phyloP scores from a whole-genome alignment of 2,329 filamentous ascomycete genomes.

The Parascedosporium putredinis region DNA sequence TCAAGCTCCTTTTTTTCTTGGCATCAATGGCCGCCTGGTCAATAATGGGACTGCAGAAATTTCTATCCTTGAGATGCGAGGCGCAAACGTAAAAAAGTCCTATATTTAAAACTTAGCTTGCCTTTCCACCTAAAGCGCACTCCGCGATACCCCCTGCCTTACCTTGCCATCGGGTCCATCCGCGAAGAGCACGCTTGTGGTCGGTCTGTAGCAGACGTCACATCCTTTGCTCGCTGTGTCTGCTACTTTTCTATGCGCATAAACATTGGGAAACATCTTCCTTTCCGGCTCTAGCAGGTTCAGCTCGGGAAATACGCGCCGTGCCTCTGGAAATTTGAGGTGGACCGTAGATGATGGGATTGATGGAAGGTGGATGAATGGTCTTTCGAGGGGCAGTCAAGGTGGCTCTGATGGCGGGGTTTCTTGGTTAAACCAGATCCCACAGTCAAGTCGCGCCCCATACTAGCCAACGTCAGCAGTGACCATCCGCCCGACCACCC shows the following conservation, averaged over 20 bases:
- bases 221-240: slow-evolving; percentile 76
- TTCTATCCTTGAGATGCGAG: slow-evolving; percentile 68
- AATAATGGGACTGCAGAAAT: slow-evolving; percentile 68
- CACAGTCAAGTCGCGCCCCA: not conserved
- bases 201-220: slow-evolving; percentile 85
- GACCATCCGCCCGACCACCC: not conserved
- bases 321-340: slow-evolving; percentile 2
- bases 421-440: not conserved
- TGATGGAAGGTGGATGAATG: not conserved
- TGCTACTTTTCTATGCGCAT: slow-evolving; percentile 77
- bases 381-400: not conserved
- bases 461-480: not conserved
- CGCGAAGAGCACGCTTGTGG: slow-evolving; percentile 70
- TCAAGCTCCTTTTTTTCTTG: slow-evolving; percentile 54
- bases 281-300: no score
- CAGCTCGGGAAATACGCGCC: no score
- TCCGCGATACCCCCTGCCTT: not conserved
- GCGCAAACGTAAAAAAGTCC: slow-evolving; percentile 92
- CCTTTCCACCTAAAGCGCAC: not conserved
- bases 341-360: not conserved
- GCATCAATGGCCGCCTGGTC: slow-evolving; percentile 56
- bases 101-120: slow-evolving; percentile 12
- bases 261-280: slow-evolving; percentile 71
- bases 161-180: slow-evolving; percentile 10
- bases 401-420: not conserved